Evolutionary conservation across 2,329 filamentous ascomycete genomes (phyloP).

Genomic region (Myriangium duriaei): DNA sequence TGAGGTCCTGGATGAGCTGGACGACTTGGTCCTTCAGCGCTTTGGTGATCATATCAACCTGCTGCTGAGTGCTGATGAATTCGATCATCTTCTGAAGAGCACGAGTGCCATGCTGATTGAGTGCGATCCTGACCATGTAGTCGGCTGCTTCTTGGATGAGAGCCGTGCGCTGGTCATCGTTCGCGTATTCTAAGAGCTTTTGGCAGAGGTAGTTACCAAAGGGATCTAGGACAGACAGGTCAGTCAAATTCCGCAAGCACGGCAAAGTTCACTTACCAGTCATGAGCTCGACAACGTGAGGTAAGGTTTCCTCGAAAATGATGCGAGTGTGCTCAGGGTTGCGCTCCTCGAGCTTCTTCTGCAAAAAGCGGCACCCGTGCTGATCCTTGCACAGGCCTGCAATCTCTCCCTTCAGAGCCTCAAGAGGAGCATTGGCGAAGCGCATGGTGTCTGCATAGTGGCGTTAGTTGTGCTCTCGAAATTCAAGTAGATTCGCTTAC

Average conservation of each 20-base stretch:
- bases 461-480: not conserved
- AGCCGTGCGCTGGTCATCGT: constrained; percentile 84
- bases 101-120: constrained; percentile 94
- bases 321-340: constrained; percentile 72
- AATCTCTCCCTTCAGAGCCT: constrained; percentile 70
- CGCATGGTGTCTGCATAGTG: constrained; percentile 44
- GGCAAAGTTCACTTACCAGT: constrained; percentile 41
- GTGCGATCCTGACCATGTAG: constrained; percentile 80
- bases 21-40: constrained; percentile 77
- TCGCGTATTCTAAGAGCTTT: constrained; percentile 91
- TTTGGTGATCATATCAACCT: constrained; percentile 76
- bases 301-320: constrained; percentile 88
- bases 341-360: constrained; percentile 92
- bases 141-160: constrained; percentile 82
- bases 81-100: constrained; percentile 99
- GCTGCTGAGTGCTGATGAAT: constrained; percentile 73
- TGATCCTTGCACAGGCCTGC: constrained; percentile 93
- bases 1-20: constrained; percentile 89
- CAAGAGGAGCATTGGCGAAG: constrained; percentile 71
- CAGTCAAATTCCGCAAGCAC: constrained; percentile 1
- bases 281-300: constrained; percentile 95
- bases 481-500: constrained; percentile 28
- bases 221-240: constrained; percentile 48
- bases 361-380: constrained; percentile 90
- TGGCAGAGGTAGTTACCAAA: constrained; percentile 99